Evolutionary conservation across 345 rosid species (phyloP).

Genomic region (Microthlaspi erraticum): DNA sequence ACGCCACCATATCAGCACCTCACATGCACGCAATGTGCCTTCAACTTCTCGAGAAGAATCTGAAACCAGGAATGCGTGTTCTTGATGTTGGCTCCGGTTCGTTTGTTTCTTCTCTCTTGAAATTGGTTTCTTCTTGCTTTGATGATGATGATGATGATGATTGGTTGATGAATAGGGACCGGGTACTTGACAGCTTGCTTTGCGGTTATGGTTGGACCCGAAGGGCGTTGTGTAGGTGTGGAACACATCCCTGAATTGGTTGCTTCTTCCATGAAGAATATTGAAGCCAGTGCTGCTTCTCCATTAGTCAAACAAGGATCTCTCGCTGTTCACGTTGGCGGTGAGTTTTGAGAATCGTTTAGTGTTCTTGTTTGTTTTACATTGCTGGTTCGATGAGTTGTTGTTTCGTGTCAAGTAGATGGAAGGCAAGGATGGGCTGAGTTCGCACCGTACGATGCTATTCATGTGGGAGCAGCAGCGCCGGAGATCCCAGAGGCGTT

Average conservation of each 20-base stretch:
- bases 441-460: constrained; percentile 91
- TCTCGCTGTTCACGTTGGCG: constrained; percentile 77
- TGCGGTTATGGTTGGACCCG: constrained; percentile 87
- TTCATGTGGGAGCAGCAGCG: constrained; percentile 99
- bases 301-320: constrained; percentile 69
- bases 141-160: not conserved
- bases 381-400: not conserved
- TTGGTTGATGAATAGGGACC: constrained; percentile 28
- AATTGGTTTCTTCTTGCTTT: not conserved
- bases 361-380: not conserved
- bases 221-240: constrained; percentile 83
- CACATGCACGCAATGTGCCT: constrained; percentile 99
- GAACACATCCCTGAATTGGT: constrained; percentile 92
- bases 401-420: constrained; percentile 51
- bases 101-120: not conserved
- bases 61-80: constrained; percentile 92
- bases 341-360: constrained; percentile 45
- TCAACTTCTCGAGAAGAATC: constrained; percentile 71
- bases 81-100: constrained; percentile 97
- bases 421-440: constrained; percentile 97
- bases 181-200: constrained; percentile 92
- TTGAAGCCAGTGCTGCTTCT: constrained; percentile 78
- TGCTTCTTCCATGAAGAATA: constrained; percentile 64
- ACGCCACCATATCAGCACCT: constrained; percentile 97
- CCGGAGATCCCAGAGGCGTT: constrained; percentile 82